phyloP scores from a whole-genome alignment of 257 asterid genomes.

The Lavandula angustifolia region DNA sequence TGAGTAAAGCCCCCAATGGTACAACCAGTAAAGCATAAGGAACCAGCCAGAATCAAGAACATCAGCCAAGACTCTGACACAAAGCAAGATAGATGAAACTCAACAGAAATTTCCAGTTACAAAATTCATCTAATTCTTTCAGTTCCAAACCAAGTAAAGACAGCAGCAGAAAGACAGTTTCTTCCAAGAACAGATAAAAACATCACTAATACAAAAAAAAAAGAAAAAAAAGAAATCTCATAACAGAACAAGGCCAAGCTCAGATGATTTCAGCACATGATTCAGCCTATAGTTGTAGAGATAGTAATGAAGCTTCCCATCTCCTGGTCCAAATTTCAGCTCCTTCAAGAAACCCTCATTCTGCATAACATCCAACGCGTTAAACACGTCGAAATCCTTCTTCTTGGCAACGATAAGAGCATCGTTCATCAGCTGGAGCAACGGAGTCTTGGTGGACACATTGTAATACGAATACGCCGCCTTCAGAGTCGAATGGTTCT shows the following conservation, averaged over 20 bases:
- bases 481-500: constrained; percentile 61
- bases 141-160: constrained; percentile 23
- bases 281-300: constrained; percentile 79
- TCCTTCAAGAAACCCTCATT: constrained; percentile 79
- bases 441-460: constrained; percentile 68
- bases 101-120: constrained; percentile 27
- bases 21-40: too few species aligned
- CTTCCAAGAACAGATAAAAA: constrained; percentile 22
- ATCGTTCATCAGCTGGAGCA: constrained; percentile 82
- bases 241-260: constrained; percentile 86
- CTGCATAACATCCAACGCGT: constrained; percentile 88
- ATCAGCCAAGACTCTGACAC: too few species aligned
- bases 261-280: constrained; percentile 63
- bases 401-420: constrained; percentile 79
- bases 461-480: constrained; percentile 81
- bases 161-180: constrained; percentile 9
- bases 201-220: constrained; percentile 34
- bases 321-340: constrained; percentile 88
- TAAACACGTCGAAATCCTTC: constrained; percentile 78
- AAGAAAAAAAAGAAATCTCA: constrained; percentile 13
- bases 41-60: too few species aligned
- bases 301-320: constrained; percentile 83
- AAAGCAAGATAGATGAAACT: constrained; percentile 12
- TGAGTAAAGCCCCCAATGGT: too few species aligned
- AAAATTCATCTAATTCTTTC: constrained; percentile 22